These are phyloP conservation scores for Lasiodiplodia gonubiensis DNA, from an alignment of 2,329 filamentous ascomycete genomes.

Conservation along the genomic window DNA sequence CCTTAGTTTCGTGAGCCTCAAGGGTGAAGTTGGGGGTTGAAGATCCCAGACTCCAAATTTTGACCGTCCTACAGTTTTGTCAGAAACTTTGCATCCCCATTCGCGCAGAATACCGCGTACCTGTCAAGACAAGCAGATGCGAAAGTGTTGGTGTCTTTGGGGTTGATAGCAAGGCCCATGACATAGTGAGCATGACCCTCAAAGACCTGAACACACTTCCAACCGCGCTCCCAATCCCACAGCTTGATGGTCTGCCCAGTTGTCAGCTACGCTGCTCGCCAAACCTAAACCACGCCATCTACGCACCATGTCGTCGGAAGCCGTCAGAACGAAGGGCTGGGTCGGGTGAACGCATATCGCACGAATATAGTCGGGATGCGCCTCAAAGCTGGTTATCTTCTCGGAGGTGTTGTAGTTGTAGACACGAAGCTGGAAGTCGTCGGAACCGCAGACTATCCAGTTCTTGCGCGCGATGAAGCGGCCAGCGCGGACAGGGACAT, in stretches of 20 bases:
- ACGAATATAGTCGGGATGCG: constrained; percentile 97
- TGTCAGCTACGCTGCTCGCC: constrained; percentile 33
- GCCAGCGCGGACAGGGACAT: constrained; percentile 95
- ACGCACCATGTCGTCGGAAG: constrained; percentile 84
- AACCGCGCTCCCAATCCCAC: constrained; percentile 98
- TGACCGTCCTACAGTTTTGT: constrained; percentile 71
- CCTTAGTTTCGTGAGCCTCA: constrained; percentile 95
- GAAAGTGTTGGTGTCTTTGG: constrained; percentile 80
- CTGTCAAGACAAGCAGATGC: constrained; percentile 89
- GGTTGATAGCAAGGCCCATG: constrained; percentile 96
- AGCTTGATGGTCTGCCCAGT: constrained; percentile 72
- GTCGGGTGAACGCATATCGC: constrained; percentile 95
- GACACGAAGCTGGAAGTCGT: constrained; percentile 80
- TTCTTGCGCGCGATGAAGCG: constrained; percentile 98
- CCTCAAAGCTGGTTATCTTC: constrained; percentile 96
- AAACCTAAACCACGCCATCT: constrained; percentile 43
- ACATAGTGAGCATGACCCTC: constrained; percentile 97
- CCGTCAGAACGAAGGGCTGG: constrained; percentile 93
- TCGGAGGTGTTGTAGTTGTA: constrained; percentile 99
- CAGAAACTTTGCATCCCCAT: neutral
- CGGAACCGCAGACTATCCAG: constrained; percentile 95
- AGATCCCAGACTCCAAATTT: constrained; percentile 96
- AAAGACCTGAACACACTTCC: constrained; percentile 97
- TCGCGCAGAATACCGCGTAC: neutral
- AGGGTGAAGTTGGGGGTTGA: constrained; percentile 95